These are phyloP conservation scores for Apiospora koreana DNA, from an alignment of 2,329 filamentous ascomycete genomes.

Conservation along the genomic window DNA sequence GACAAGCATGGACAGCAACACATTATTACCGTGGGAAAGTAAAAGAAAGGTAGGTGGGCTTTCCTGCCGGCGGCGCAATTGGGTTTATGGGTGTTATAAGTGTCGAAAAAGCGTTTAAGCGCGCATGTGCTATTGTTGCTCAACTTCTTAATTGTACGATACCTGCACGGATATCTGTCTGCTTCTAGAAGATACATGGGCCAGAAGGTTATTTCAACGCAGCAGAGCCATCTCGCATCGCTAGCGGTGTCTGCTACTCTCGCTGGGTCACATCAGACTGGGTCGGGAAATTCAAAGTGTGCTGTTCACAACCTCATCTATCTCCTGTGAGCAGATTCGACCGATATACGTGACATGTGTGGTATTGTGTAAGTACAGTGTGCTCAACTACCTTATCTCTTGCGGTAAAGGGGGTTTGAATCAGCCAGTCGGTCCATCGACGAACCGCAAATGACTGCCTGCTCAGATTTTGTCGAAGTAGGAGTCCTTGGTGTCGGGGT, in stretches of 20 bases:
- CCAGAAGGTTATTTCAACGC: neutral
- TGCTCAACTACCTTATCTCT: too few relatives aligned
- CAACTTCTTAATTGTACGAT: constrained; percentile 2
- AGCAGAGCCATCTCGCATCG: neutral
- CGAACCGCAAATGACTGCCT: too few relatives aligned
- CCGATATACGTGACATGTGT: neutral
- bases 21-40: constrained; percentile 12
- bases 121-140: constrained; percentile 8
- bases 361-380: neutral
- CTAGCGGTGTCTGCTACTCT: neutral
- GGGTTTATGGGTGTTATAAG: constrained; percentile 1
- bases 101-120: constrained; percentile 8
- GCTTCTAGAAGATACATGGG: constrained; percentile 2
- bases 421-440: neutral
- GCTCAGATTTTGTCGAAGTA: neutral
- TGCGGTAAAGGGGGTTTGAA: neutral
- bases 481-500: neutral
- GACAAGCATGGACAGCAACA: constrained; percentile 20
- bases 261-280: neutral
- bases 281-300: neutral
- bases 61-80: neutral
- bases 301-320: neutral
- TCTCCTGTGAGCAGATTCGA: neutral
- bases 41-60: neutral
- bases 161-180: neutral